Conservation (phyloP, 1,284 basidiomycete species). For the Ustilago hordei region DNA sequence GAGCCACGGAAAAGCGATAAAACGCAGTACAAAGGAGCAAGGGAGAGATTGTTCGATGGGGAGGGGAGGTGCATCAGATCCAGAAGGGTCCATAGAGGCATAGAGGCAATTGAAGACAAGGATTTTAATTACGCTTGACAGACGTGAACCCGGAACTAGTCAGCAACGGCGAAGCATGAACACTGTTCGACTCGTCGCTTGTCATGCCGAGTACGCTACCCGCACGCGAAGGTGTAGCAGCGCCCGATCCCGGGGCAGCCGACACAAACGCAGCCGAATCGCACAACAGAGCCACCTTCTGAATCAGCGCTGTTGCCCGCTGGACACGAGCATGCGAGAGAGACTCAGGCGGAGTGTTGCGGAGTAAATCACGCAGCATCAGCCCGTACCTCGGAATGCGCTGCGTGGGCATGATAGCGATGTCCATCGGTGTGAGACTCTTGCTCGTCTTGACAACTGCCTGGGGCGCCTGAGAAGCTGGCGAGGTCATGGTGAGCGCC, state of each 20-base stretch:
- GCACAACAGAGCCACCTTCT: constrained; percentile 41
- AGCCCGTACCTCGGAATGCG: constrained; percentile 61
- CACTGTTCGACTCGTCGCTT: constrained; percentile 3
- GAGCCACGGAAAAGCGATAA: neutral
- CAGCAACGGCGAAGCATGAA: constrained; percentile 16
- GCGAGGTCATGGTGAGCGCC: constrained; percentile 8
- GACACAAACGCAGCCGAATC: constrained; percentile 37
- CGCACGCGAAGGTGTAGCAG: constrained; percentile 21
- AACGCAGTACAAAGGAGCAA: neutral
- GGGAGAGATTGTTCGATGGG: neutral
- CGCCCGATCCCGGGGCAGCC: constrained; percentile 6
- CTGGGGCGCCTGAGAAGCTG: neutral
- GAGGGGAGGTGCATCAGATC: neutral
- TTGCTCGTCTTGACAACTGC: constrained; percentile 19
- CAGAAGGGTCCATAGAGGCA: neutral
- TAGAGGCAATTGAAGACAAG: neutral
- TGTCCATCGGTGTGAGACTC: constrained; percentile 60
- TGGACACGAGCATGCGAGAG: constrained; percentile 53
- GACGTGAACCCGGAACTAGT: constrained; percentile 5
- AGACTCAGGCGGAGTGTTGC: constrained; percentile 59
- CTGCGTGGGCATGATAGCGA: constrained; percentile 68
- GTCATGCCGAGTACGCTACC: constrained; percentile 27
- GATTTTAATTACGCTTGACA: constrained; percentile 13
- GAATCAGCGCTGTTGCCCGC: constrained; percentile 41
- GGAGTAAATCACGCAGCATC: constrained; percentile 59